Conservation (phyloP, 2,329 filamentous ascomycete genomes). For the Septoria linicola region DNA sequence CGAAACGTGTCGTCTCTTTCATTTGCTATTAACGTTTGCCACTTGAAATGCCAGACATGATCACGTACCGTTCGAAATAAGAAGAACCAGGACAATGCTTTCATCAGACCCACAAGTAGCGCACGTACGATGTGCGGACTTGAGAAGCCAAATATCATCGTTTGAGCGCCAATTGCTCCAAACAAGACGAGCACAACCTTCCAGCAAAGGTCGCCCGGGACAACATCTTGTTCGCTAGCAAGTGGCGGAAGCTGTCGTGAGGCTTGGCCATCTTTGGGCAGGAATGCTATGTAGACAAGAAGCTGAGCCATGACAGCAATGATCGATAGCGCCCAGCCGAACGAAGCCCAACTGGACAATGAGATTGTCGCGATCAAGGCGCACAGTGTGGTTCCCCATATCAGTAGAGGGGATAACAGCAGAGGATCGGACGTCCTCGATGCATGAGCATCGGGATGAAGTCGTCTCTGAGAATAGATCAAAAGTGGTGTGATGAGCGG, state of each 20-base stretch:
- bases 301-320: no score
- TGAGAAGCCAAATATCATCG: neutral
- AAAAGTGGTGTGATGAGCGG: conserved; percentile 2
- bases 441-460: neutral
- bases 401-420: no score
- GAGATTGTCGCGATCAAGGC: conserved; percentile 1
- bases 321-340: no score
- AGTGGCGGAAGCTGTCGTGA: no score
- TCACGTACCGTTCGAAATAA: conserved; percentile 3
- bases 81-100: conserved; percentile 3
- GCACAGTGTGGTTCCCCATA: neutral
- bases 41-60: neutral
- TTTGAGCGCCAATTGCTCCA: neutral
- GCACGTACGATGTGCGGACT: neutral
- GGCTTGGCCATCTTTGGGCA: no score
- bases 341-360: neutral
- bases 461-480: neutral
- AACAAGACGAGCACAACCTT: neutral
- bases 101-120: neutral
- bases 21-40: neutral
- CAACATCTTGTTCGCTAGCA: no score
- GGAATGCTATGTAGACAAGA: no score
- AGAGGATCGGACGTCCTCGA: no score
- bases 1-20: conserved; percentile 2
- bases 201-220: no score